Base-by-base conservation (phyloP, 352 stramenopile genomes). In the Pythium biforme region DNA sequence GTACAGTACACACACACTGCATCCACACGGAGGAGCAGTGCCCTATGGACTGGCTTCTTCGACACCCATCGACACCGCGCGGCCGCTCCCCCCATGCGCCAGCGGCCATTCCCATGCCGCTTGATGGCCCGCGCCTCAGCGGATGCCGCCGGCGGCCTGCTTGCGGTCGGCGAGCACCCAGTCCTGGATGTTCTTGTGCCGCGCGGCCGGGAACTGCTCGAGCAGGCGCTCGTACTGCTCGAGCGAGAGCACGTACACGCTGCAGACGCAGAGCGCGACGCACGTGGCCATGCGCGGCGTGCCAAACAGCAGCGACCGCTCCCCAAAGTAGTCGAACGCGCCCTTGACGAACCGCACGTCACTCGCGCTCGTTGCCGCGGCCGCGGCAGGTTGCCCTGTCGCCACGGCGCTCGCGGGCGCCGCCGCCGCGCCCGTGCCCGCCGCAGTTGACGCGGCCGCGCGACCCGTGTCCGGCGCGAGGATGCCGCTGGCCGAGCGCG, bases 241-340 rank as follows among this genome's bases (percentile, higher is more conserved):
- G 41, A 79, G 74, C 10, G 81, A 77, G 43, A 92, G 77, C 47
- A 86, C 77, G 49, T 88, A 90, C 47, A 92, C 59, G 62, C 77
- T 85, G 41, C 79, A 90, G n/a, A 88, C 76, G 49, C 81, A 90
- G 5, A 89, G 60, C 25, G 83, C 79, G 37, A 84, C 68, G 58
- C 81, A 90, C 49, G 79, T 90, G 47, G 77, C 81, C 48, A 79
- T 88, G 25, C 81, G 77, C 15, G 83, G 81, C 15, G 77, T 90
- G 25, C 79, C 82, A 45, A 89, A 88, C 11, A 92, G 71, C 55
- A 92, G 67, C 39, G 79, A 90, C 41, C 75, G 76, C 69, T 92
- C 83, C 39, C 83, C 83, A 54, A 92, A 90, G 65, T 83, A 89
- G 64, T 92, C 83, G 62, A 85, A 89, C 45, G 79, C 75, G 2